phyloP scores from a whole-genome alignment of 306 rosid species.

The Sophora flavescens region DNA sequence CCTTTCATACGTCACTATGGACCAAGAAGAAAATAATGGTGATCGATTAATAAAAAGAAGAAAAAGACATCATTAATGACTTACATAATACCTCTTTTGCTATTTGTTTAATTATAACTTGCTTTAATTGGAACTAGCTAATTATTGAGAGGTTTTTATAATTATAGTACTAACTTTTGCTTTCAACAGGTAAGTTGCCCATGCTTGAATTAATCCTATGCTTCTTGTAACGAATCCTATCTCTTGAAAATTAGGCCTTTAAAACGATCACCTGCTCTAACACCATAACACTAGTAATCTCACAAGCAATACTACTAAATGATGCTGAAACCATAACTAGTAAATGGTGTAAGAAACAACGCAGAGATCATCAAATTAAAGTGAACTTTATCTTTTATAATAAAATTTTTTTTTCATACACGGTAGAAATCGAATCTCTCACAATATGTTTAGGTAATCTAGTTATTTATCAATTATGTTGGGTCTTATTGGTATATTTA shows the following conservation, averaged over 20 bases:
- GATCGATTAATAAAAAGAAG: too few relatives aligned
- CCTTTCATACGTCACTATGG: background rate
- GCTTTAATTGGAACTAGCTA: conserved; percentile 2
- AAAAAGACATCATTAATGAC: conserved; percentile 9
- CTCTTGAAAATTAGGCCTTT: conserved; percentile 7
- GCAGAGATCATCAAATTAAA: too few relatives aligned
- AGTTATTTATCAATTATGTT: too few relatives aligned
- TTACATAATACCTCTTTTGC: background rate
- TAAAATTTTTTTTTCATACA: too few relatives aligned
- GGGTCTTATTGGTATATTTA: too few relatives aligned
- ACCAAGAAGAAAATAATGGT: background rate
- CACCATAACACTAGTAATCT: conserved; percentile 1
- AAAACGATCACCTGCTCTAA: background rate
- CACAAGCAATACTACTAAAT: background rate
- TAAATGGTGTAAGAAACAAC: too few relatives aligned
- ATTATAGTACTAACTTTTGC: conserved; percentile 1
- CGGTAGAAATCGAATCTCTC: too few relatives aligned
- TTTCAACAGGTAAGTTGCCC: background rate
- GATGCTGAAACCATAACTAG: too few relatives aligned
- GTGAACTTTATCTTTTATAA: too few relatives aligned
- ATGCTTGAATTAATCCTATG: background rate
- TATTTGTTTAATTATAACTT: background rate
- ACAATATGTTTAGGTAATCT: too few relatives aligned
- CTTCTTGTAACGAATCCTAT: background rate
- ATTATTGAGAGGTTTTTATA: background rate